These are phyloP conservation scores for Crithidia brevicula DNA, from an alignment of 208 protist species.

Conservation along the genomic window DNA sequence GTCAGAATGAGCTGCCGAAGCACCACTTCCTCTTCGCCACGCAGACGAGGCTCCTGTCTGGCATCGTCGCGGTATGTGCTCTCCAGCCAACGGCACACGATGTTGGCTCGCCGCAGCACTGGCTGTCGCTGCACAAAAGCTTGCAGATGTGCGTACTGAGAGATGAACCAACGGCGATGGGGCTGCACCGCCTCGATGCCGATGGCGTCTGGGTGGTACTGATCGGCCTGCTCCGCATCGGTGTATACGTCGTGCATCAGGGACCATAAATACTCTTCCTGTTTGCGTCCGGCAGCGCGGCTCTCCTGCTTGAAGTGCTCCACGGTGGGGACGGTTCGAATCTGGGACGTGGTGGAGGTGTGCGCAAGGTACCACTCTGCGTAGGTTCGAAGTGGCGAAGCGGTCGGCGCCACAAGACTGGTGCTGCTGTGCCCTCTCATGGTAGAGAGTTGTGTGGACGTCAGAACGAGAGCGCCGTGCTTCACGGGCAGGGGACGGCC, in stretches of 20 bases:
- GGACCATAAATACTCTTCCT: conserved; percentile 68
- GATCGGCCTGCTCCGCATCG: conserved; percentile 52
- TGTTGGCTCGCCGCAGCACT: conserved; percentile 61
- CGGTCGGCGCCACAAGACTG: neutral
- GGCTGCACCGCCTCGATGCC: conserved; percentile 60
- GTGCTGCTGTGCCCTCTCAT: neutral
- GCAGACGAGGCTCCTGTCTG: conserved; percentile 33
- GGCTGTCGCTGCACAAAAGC: conserved; percentile 61
- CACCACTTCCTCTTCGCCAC: conserved; percentile 59
- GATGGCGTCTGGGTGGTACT: conserved; percentile 71
- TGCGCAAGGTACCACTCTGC: conserved; percentile 56
- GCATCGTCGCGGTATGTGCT: conserved; percentile 50
- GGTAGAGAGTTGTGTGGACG: neutral
- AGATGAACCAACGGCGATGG: conserved; percentile 82
- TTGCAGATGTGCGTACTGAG: conserved; percentile 78
- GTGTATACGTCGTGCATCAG: conserved; percentile 57
- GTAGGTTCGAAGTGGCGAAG: conserved; percentile 35
- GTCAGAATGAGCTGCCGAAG: conserved; percentile 77
- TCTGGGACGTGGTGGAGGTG: conserved; percentile 1
- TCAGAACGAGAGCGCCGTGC: neutral
- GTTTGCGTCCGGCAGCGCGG: conserved; percentile 28
- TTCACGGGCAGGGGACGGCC: conserved; percentile 14
- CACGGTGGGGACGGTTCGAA: conserved; percentile 35
- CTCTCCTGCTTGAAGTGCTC: conserved; percentile 55
- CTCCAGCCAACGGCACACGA: conserved; percentile 83